These are phyloP conservation scores for Cryomyces minteri DNA, from an alignment of 495 filamentous ascomycete species.

Conservation along the genomic window DNA sequence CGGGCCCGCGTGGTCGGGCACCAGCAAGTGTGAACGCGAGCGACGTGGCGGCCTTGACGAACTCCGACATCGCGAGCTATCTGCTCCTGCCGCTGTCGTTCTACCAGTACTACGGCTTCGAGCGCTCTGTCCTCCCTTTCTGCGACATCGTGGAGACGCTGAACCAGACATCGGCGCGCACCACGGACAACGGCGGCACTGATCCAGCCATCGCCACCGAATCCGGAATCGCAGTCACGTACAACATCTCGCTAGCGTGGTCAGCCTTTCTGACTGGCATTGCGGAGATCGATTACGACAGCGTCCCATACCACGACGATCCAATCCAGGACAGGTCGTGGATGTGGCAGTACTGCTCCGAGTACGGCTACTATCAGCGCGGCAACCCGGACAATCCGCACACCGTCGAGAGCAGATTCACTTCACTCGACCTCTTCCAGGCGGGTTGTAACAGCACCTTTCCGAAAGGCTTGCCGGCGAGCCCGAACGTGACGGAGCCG, in stretches of 20 bases:
- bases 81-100: slow-evolving; percentile 22
- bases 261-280: slow-evolving; percentile 4
- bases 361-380: slow-evolving; percentile 35
- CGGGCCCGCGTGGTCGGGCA: not conserved
- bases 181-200: slow-evolving; percentile 7
- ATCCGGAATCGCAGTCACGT: slow-evolving; percentile 3
- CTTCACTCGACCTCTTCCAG: slow-evolving; percentile 31
- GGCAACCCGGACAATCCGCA: slow-evolving; percentile 29
- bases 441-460: slow-evolving; percentile 34
- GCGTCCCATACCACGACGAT: slow-evolving; percentile 2
- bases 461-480: slow-evolving; percentile 23
- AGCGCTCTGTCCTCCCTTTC: slow-evolving; percentile 22
- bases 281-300: slow-evolving; percentile 6
- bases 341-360: slow-evolving; percentile 43
- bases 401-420: slow-evolving; percentile 31
- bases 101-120: slow-evolving; percentile 30
- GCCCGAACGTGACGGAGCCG: slow-evolving; percentile 3
- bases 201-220: slow-evolving; percentile 8
- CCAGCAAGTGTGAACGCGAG: slow-evolving; percentile 1
- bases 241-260: slow-evolving; percentile 6
- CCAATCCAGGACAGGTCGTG: slow-evolving; percentile 24
- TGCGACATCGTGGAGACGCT: slow-evolving; percentile 28
- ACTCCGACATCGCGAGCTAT: slow-evolving; percentile 31
- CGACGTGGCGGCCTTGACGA: slow-evolving; percentile 15
- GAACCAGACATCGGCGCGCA: slow-evolving; percentile 6